A percentile compares a stretch with the other conserved stretches of the same genome.
Conservation (phyloP, 805 yeast genomes). For the Yarrowia keelungensis region DNA sequence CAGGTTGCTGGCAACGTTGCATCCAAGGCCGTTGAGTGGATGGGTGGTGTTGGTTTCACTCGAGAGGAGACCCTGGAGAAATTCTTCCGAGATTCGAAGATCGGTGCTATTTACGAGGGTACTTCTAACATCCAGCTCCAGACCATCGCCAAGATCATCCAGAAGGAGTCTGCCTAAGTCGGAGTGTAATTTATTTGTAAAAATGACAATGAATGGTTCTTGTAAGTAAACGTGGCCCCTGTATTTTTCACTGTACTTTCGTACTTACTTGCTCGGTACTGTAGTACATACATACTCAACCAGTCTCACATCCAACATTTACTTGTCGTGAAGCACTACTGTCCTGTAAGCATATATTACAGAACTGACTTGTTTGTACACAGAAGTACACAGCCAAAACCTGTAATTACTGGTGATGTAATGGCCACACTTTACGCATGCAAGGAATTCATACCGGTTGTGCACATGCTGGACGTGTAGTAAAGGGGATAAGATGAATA, state of each 20-base stretch:
- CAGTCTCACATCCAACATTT: no score
- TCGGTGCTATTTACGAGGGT: slow-evolving; percentile 56
- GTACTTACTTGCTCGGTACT: no score
- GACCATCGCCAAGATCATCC: slow-evolving; percentile 54
- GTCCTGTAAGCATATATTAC: no score
- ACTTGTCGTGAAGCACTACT: no score
- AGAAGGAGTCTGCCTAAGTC: slow-evolving; percentile 45
- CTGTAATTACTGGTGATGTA: no score
- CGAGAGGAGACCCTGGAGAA: slow-evolving; percentile 54
- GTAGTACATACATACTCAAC: no score
- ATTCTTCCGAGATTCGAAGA: slow-evolving; percentile 55
- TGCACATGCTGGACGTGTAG: no score
- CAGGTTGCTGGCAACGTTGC: slow-evolving; percentile 53
- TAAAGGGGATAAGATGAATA: neutral
- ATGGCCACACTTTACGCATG: no score
- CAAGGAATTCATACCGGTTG: no score
- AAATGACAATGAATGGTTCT: slow-evolving; percentile 19
- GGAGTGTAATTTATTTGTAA: slow-evolving; percentile 36
- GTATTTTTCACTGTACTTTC: neutral
- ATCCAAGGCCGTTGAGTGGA: slow-evolving; percentile 55
- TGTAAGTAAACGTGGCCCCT: neutral
- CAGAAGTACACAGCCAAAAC: no score
- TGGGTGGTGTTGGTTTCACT: slow-evolving; percentile 58
- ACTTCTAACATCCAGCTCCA: slow-evolving; percentile 55
- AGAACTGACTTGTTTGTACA: no score